These are phyloP conservation scores for Aspergillus calidoustus DNA, from an alignment of 2,329 filamentous ascomycete species.

Conservation along the genomic window DNA sequence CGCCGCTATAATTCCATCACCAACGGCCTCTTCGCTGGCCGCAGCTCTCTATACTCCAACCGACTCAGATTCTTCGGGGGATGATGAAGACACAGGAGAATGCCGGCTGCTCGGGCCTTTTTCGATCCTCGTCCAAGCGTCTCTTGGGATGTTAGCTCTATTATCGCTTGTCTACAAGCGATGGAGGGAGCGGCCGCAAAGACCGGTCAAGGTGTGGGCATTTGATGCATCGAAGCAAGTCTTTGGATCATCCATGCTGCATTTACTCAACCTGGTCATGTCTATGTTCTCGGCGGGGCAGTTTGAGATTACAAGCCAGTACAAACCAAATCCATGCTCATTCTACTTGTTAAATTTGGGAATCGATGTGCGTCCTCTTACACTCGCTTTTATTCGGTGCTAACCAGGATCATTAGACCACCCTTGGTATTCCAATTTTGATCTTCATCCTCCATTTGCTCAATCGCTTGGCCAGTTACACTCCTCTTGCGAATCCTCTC, in stretches of 20 bases:
- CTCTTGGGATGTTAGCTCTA: constrained; percentile 80
- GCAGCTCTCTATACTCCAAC: constrained; percentile 24
- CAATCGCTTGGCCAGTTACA: constrained; percentile 72
- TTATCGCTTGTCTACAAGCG: constrained; percentile 90
- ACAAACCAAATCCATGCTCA: constrained; percentile 89
- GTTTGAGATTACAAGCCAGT: constrained; percentile 59
- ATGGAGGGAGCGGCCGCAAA: constrained; percentile 87
- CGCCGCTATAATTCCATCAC: constrained; percentile 24
- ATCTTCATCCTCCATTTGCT: constrained; percentile 82
- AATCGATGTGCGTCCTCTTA: constrained; percentile 77
- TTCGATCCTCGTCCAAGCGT: constrained; percentile 85
- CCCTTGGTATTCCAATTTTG: constrained; percentile 91
- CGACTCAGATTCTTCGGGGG: constrained; percentile 33
- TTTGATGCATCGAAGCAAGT: constrained; percentile 98
- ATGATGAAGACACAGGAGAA: constrained; percentile 67
- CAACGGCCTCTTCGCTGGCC: constrained; percentile 28
- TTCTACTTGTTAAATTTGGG: constrained; percentile 93
- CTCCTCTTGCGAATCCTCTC: constrained; percentile 75
- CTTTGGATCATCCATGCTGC: constrained; percentile 87
- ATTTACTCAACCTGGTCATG: constrained; percentile 93
- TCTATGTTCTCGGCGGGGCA: constrained; percentile 91
- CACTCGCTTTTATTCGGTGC: neutral
- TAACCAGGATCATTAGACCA: constrained; percentile 66
- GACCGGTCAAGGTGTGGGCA: constrained; percentile 94
- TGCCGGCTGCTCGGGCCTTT: constrained; percentile 89